These are phyloP conservation scores for Cryptosporidium muris DNA, from an alignment of 169 alveolate genomes.

Conservation along the genomic window DNA sequence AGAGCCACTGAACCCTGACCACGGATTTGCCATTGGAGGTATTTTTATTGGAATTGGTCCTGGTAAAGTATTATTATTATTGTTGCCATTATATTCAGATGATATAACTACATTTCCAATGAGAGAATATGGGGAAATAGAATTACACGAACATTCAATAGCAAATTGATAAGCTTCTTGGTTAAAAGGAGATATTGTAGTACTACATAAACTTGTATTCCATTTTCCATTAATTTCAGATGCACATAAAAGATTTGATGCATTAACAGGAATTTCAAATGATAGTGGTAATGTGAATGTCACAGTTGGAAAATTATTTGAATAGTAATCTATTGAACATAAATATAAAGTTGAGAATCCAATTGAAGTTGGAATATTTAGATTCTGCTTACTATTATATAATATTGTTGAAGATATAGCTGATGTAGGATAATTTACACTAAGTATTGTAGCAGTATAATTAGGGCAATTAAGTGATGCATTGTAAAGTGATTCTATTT, in stretches of 20 bases:
- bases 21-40: constrained; percentile 61
- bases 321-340: constrained; percentile 56
- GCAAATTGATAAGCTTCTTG: constrained; percentile 62
- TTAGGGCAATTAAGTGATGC: constrained; percentile 46
- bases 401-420: constrained; percentile 25
- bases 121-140: constrained; percentile 56
- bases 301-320: constrained; percentile 28
- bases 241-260: constrained; percentile 43
- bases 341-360: constrained; percentile 45
- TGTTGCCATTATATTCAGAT: constrained; percentile 16
- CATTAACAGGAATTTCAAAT: constrained; percentile 63
- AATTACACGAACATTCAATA: constrained; percentile 49
- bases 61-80: constrained; percentile 2
- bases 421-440: constrained; percentile 22
- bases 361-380: constrained; percentile 16
- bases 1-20: constrained; percentile 59
- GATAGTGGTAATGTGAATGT: constrained; percentile 60
- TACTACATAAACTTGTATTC: constrained; percentile 42
- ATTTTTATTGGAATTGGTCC: constrained; percentile 21
- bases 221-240: constrained; percentile 31
- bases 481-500: constrained; percentile 29
- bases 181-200: constrained; percentile 49
- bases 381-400: constrained; percentile 18
- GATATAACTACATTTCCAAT: constrained; percentile 25
- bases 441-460: constrained; percentile 47